Base-by-base conservation (phyloP, 768 basidiomycete genomes). In the Mycena belliarum region DNA sequence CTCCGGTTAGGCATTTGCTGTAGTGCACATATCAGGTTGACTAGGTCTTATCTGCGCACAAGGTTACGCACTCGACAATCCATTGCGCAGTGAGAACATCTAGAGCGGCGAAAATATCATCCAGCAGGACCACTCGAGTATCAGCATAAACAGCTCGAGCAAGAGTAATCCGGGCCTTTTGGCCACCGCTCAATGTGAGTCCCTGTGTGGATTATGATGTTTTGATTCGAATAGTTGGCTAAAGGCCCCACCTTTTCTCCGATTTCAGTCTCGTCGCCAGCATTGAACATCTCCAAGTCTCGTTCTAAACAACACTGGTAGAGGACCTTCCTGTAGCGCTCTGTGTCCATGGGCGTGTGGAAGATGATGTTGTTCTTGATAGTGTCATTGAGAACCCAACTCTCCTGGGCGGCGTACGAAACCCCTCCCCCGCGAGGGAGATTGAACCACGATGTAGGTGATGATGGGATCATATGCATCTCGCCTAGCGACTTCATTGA, bases 361-460 rank as follows among this genome's bases (percentile, higher is more conserved):
- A 96, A 95, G 41, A 90, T 71, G 57, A 96, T 89, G 66, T 95
- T 96, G 41, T 92, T 88, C 71, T 74, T 76, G 50, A 91, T 89
- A 0, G 88, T 91, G 57, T 88, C 88, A 61, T 91, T 93, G 69
- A 87, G 82, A 3, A 93, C 85, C 91, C 91, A 95, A 5, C 88
- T 85, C 67, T 93, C 90, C 68, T 95, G 92, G 4, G 88, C 87
- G 7, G 88, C 88, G 67, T 90, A 93, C 2, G 90, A 85, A 37
- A 95, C 79, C 6, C 91, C 90, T 1, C 78, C 78, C 4, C 73
- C 73, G 3, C 89, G 76, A 24, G 91, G 91, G 7, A 93, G 79
- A 60, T 82, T 84, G 70, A 80, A 89, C 80, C 82, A 88, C 0
- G 88, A 84, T 41, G 81, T 78, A 1, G 80, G 74, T 10, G 72